Evolutionary conservation across 352 stramenopile genomes (phyloP), one percentile per base, ranked within the genome.

Genomic region (Hyaloperonospora arabidopsidis): DNA sequence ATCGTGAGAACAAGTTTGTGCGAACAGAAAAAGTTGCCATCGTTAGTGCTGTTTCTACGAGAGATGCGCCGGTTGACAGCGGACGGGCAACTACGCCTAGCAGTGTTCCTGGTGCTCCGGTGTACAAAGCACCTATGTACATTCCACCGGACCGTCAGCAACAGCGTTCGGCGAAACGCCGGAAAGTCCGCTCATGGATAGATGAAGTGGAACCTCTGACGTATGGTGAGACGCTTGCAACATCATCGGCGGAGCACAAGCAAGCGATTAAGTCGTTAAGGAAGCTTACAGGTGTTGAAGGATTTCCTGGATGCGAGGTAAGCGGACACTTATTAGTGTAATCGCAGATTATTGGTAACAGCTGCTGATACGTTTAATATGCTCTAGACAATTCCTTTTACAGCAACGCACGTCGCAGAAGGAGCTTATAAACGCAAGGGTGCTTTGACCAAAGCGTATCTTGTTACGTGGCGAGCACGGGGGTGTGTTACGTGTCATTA

Each of bases 171-270:
- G 55, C 79, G 0, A 94, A 94, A 62, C 79, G 81, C 25, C 81
- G 84, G 28, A 94, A 94, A 73, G 90, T 94, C 41, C 81, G 84
- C 11, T 87, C 84, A 41, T 94, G 84, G 84, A 68, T 87, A 52
- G 84, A 94, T 40, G 81, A 92, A 11, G 84, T 92, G 3, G 25
- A 74, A 10, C 74, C 79, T 19, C 58, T 94, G 5, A 49, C 66
- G 29, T 86, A 76, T 48, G 84, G 84, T 7, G 74, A 91, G 29
- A 69, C 64, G 19, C 29, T 94, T 40, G 57, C 76, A 34, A 36
- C 66, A 1, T 73, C 64, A n/a, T 89, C 79, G 0, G 74, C 89
- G 19, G 79, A 88, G 45, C 79, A 94, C 44, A 49, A 65, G 19
- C 72, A 70, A 19, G 47, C 89, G 17, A 52, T 52, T 17, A 72